phyloP scores from a whole-genome alignment of 441 rosid genomes.

The Daphne laureola region DNA sequence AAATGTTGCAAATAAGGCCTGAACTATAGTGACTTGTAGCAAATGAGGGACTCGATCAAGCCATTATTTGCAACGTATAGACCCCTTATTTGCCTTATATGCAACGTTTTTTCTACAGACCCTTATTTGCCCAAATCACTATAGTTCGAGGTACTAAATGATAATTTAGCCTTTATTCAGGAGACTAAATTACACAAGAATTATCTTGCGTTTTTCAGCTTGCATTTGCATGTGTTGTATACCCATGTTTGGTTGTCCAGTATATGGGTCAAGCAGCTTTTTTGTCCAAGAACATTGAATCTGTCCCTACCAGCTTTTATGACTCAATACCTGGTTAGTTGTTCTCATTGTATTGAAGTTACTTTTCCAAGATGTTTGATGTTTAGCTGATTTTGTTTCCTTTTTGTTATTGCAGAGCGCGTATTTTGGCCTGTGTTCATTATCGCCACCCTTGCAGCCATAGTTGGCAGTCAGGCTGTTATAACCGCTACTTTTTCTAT shows the following conservation, averaged over 20 bases:
- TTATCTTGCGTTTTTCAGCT: constrained; percentile 1
- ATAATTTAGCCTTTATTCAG: neutral
- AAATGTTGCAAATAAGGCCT: too few relatives aligned
- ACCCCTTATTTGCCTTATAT: too few relatives aligned
- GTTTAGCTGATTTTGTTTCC: neutral
- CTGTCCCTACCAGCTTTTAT: neutral
- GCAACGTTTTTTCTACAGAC: too few relatives aligned
- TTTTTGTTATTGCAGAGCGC: constrained; percentile 9
- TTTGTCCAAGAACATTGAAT: constrained; percentile 14
- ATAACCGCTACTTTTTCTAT: constrained; percentile 29
- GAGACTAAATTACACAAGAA: neutral
- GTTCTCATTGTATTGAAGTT: neutral
- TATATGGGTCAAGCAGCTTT: constrained; percentile 21
- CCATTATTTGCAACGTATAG: too few relatives aligned
- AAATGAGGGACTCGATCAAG: too few relatives aligned
- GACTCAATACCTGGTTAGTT: neutral
- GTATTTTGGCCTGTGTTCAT: constrained; percentile 30
- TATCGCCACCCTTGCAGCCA: constrained; percentile 24
- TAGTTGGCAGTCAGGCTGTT: constrained; percentile 29
- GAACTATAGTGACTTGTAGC: too few relatives aligned
- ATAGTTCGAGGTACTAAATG: too few relatives aligned
- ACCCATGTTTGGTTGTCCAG: constrained; percentile 16
- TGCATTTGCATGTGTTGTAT: constrained; percentile 18
- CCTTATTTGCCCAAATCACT: too few relatives aligned
- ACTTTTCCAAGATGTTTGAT: constrained; percentile 8